Percentiles rank a stretch among this genome's conserved stretches.
Conservation (phyloP, 768 basidiomycete species). For the Chalciporus sphaerocephalus region DNA sequence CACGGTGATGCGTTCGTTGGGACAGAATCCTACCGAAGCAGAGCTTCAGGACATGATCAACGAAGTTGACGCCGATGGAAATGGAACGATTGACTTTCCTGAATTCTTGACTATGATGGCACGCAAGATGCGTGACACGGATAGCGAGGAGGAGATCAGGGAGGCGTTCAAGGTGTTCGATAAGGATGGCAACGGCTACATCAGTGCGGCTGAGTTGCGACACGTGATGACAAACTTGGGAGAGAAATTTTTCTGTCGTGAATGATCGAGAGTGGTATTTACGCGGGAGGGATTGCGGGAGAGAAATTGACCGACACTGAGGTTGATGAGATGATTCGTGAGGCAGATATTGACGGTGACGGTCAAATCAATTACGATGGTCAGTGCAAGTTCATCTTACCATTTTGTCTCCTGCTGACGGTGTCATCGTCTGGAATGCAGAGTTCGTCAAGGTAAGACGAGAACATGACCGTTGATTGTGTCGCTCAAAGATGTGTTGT, state of each 20-base stretch:
- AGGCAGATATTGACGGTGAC: constrained; percentile 92
- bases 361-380: constrained; percentile 90
- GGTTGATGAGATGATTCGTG: constrained; percentile 96
- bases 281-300: constrained; percentile 38
- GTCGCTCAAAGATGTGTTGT: constrained; percentile 9
- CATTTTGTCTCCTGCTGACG: background rate
- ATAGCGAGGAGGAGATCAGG: constrained; percentile 90
- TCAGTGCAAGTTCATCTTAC: constrained; percentile 27
- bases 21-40: constrained; percentile 89
- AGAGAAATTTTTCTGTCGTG: constrained; percentile 30
- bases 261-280: background rate
- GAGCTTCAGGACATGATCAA: constrained; percentile 95
- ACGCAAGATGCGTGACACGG: constrained; percentile 87
- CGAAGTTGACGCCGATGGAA: constrained; percentile 87
- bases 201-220: constrained; percentile 79
- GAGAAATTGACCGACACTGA: constrained; percentile 85
- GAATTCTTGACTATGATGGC: constrained; percentile 86
- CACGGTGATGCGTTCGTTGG: constrained; percentile 89
- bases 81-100: constrained; percentile 81
- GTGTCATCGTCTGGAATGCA: constrained; percentile 27
- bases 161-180: constrained; percentile 98
- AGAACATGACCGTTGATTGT: constrained; percentile 3
- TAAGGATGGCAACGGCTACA: constrained; percentile 91
- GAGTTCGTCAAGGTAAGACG: constrained; percentile 75
- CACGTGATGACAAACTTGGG: constrained; percentile 91